Evolutionary conservation across 2,329 filamentous ascomycete species (phyloP), one percentile per base, ranked within the genome.

Genomic region (Ambrosiella cleistominuta): DNA sequence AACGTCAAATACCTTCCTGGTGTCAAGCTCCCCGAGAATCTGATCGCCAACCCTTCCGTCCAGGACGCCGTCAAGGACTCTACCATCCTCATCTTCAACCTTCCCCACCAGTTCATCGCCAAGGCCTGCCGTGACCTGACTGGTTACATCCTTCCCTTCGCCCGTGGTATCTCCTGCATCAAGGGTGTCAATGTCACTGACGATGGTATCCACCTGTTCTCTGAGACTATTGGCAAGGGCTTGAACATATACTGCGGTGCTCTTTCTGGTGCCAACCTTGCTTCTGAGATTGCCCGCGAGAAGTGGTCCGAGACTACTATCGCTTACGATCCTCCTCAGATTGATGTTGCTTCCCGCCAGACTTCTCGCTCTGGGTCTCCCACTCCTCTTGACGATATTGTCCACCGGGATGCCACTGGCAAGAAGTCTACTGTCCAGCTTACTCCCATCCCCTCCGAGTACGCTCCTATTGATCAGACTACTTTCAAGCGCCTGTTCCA

Each of bases 251-350:
- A 98, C 75, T 95, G 90, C 66, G 93, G 93, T 66, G 91, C 93
- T 8, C 79, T 98, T 44, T 95, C 88, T 49, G 93, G 93, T 58
- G 93, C 93, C 65, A 98, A 98, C 74, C 93, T 98, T 66, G 93
- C 94, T 54, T 86, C 79, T 64, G 94, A 98, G 70, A 93, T 98
- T 65, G 93, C 93, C 1, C 80, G 82, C 64, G 93, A 96, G 75
- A 95, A 96, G 70, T 97, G 88, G 79, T 95, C 86, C 61, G 93
- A 97, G 73, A 97, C 93, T 2, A 98, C 91, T 19, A 84, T 98
- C 61, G 93, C 90, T 52, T 98, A 98, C 70, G 89, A 95, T 66
- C 91, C 93, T 27, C 93, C 93, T 0, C 79, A 81, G 13, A 81
- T 95, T 74, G 91, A 97, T 64, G 71, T 69, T 71, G 39, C 54